phyloP scores from a whole-genome alignment of 139 green algal genomes.

The Chlorella vulgaris region DNA sequence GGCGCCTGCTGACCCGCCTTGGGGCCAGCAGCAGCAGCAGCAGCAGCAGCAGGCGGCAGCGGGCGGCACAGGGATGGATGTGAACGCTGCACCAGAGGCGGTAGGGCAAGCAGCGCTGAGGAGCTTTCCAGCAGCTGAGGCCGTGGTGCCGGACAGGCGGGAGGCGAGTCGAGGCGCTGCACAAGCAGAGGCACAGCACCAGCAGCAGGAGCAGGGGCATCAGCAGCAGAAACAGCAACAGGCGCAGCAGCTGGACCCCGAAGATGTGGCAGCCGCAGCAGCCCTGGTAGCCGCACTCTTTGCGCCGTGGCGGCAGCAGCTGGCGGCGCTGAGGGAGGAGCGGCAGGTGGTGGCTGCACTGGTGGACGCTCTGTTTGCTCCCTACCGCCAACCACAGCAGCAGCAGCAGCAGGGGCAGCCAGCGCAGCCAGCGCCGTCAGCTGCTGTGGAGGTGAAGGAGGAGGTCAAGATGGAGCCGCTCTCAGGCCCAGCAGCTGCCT shows the following conservation, averaged over 20 bases:
- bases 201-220: background rate
- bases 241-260: background rate
- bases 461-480: background rate
- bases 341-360: background rate
- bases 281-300: background rate
- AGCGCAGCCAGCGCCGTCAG: background rate
- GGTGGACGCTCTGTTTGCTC: background rate
- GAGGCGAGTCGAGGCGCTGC: too few species aligned
- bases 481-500: background rate
- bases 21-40: too few species aligned
- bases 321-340: background rate
- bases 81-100: too few species aligned
- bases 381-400: background rate
- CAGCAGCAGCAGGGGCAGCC: background rate
- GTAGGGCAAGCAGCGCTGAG: background rate
- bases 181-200: slow-evolving; percentile 8
- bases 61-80: slow-evolving; percentile 9
- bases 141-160: too few species aligned
- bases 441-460: background rate
- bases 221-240: background rate
- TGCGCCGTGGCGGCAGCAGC: background rate
- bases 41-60: too few species aligned
- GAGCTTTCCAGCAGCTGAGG: background rate
- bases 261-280: background rate
- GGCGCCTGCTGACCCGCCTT: too few species aligned